Evolutionary conservation across 148 eudicot species (phyloP), one percentile per base, ranked within the genome.

Genomic region (Amaranthus palmeri): DNA sequence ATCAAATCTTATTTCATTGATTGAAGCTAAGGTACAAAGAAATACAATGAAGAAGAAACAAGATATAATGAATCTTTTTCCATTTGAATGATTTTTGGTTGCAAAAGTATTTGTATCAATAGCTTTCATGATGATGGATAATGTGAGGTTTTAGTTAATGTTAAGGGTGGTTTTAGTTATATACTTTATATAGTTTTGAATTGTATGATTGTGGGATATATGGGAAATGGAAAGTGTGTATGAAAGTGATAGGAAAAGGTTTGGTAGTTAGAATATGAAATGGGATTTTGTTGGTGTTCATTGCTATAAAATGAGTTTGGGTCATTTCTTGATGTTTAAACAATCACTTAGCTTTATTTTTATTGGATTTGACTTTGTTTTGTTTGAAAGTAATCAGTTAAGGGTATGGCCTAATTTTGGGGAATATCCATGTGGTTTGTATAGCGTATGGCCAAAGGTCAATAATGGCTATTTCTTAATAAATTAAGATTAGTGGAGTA

Each of bases 1-100:
- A 3, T 84, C 83, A 61, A 84, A 82, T 15, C 85, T 78, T 45
- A 89, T 36, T 70, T 88, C 86, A 70, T 91, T 92, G 72, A 95
- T 68, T 0, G 92, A 92, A 68, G 97, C 97, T 65, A 95, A 61
- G 4, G 80, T 36, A 77, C 92, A 92, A 25, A 95, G 89, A 80
- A 88, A 87, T 7, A 81, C 44, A 50, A 95, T 79, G 88, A 84
- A 81, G 87, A 85, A 74, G 79, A 95, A 72, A 14, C 80, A 88
- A 53, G 83, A 71, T n/a, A 90, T 54, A 69, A 91, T 83, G 85
- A 95, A 85, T 70, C 82, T 74, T 64, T 78, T 67, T 59, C 90
- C 82, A 51, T 79, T 59, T 41, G 50, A 49, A 43, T 45, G 54
- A 45, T 73, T 73, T 25, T 70, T 72, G 40, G 70, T 62, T 13